phyloP scores from a whole-genome alignment of 1,284 basidiomycete species.

The Neotropicomus parvogracilis region DNA sequence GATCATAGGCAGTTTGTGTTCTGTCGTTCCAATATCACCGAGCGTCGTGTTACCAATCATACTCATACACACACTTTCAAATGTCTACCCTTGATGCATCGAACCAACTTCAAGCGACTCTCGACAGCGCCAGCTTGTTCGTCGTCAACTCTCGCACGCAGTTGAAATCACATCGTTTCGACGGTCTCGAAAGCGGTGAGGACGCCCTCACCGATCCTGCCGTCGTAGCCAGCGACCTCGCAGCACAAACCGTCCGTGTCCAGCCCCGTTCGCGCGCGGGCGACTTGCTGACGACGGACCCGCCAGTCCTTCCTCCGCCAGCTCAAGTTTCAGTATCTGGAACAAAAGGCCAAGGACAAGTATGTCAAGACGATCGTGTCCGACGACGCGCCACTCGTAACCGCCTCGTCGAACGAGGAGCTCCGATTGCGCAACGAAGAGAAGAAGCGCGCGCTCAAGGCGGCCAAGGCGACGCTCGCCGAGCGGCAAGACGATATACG shows the following conservation, averaged over 20 bases:
- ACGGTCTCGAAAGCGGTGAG: constrained; percentile 26
- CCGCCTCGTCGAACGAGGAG: constrained; percentile 68
- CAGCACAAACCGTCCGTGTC: constrained; percentile 26
- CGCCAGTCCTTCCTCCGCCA: constrained; percentile 71
- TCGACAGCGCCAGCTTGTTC: constrained; percentile 27
- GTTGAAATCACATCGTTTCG: constrained; percentile 29
- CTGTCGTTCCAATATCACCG: too few relatives aligned
- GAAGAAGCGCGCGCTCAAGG: constrained; percentile 67
- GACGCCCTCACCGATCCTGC: constrained; percentile 31
- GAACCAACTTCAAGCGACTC: constrained; percentile 25
- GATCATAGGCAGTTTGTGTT: constrained; percentile 6
- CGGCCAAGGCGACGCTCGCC: constrained; percentile 57
- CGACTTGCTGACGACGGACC: constrained; percentile 1
- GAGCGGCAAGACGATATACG: constrained; percentile 61
- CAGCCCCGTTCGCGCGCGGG: neutral
- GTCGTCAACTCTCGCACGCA: constrained; percentile 24
- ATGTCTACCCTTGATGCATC: constrained; percentile 27
- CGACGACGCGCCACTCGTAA: constrained; percentile 74
- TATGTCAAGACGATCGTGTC: constrained; percentile 82
- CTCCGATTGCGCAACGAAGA: constrained; percentile 57
- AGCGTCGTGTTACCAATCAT: too few relatives aligned
- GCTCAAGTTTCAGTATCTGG: constrained; percentile 81
- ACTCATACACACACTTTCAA: constrained; percentile 2
- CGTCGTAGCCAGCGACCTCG: constrained; percentile 31
- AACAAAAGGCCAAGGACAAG: constrained; percentile 83